Evolutionary conservation across 164 flowering plant species (phyloP).

Genomic region (Liriodendron chinense): DNA sequence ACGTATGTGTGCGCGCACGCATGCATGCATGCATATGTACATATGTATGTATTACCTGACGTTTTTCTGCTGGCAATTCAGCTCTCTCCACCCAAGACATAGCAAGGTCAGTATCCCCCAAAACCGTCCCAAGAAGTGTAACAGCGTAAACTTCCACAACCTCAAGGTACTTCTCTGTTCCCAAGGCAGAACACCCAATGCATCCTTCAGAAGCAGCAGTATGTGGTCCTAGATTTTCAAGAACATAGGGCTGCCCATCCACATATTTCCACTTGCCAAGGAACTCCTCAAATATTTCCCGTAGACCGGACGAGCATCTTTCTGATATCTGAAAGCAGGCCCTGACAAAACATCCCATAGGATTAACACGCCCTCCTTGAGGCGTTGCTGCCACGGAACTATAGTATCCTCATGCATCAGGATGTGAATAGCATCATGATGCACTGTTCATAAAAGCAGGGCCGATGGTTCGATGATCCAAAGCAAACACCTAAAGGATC

Average conservation of each 20-base stretch:
- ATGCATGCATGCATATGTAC: too few relatives aligned
- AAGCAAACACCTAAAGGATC: too few relatives aligned
- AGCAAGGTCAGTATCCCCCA: slow-evolving; percentile 47
- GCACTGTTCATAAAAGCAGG: neutral
- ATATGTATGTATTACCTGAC: slow-evolving; percentile 44
- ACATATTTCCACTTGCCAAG: slow-evolving; percentile 60
- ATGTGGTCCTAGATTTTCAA: slow-evolving; percentile 17
- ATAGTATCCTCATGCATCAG: too few relatives aligned
- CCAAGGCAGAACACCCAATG: slow-evolving; percentile 18
- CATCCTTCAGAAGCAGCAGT: slow-evolving; percentile 4
- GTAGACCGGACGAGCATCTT: slow-evolving; percentile 39
- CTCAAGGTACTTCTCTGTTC: slow-evolving; percentile 52
- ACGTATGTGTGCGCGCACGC: too few relatives aligned
- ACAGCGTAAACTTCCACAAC: slow-evolving; percentile 71
- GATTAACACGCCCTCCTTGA: neutral
- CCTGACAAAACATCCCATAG: slow-evolving; percentile 29
- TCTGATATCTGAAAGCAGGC: slow-evolving; percentile 63
- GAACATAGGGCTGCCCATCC: slow-evolving; percentile 37
- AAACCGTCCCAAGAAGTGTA: slow-evolving; percentile 42
- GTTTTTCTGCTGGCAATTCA: slow-evolving; percentile 55
- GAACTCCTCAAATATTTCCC: slow-evolving; percentile 63
- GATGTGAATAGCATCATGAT: neutral
- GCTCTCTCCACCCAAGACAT: slow-evolving; percentile 79
- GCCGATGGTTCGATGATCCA: too few relatives aligned
- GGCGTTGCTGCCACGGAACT: too few relatives aligned